Base-by-base conservation (phyloP, 75 land plant species). In the Pinus tabuliformis region DNA sequence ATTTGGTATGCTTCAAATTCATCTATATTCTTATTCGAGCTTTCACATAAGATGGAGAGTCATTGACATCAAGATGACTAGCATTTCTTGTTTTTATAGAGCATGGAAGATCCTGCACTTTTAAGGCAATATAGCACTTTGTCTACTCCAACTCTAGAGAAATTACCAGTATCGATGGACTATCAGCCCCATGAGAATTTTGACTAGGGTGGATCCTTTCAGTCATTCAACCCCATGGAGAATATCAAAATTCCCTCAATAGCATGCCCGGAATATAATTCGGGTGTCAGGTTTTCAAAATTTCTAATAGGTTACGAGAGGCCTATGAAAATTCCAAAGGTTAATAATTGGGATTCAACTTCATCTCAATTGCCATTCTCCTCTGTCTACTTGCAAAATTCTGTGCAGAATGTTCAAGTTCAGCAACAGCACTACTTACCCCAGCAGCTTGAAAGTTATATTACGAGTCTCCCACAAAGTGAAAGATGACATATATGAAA, bases 401-500 rank as follows among this genome's bases (percentile, higher is more conserved):
- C 36, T 62, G 7, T 28, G 15, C 64, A 62, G 24, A 22, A 62
- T 4, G 26, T 39, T 70, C 17, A 37, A 37, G 52, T 6, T 70
- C 20, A 8, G 2, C 20, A 70, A 17, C 45, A 42, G 0, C 45
- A 42, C 42, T 39, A 22, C 16, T 39, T 39, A 18, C 52, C 72
- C 20, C 21, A 39, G 39, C 21, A 70, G 33, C 16, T 70, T 33
- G 72, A 70, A 20, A 62, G 64, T 26, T 70, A 70, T 16, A 39
- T 42, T 39, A 42, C 49, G 37, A 70, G 52, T 30, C 54, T 39
- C 15, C 72, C 45, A 20, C 45, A 39, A 26, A 70, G 17, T 42
- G 22, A 70, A 42, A 7, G 72, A 70, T 70, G 72, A 70, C 42
- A 70, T 37, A 39, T 70, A 42, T 39, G 72, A 70, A 70, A 39